A percentile compares a stretch with the other conserved stretches of the same genome.
Conservation (phyloP, 257 asterid species). For the Petunia secreta region DNA sequence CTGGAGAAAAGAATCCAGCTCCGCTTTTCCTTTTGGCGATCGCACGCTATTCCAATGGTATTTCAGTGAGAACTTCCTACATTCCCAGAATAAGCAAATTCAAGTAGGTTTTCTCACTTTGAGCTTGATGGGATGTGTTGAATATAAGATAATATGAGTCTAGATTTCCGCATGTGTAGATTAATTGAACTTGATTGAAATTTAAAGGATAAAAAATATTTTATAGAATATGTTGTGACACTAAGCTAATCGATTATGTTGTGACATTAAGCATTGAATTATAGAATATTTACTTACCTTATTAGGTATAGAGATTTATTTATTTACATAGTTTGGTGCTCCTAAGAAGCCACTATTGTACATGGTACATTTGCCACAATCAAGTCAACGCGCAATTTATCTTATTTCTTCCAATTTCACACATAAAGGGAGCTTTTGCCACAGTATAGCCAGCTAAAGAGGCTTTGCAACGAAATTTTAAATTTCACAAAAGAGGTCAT, state of each 20-base stretch:
- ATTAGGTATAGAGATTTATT: too few species aligned
- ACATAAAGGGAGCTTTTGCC: background rate
- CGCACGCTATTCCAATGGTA: background rate
- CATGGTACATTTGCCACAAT: background rate
- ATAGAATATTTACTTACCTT: background rate
- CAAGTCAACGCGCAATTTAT: background rate
- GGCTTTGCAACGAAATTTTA: background rate
- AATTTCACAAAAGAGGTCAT: background rate
- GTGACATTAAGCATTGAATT: background rate
- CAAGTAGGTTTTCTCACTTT: background rate
- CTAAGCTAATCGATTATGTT: too few species aligned
- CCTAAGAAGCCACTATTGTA: background rate
- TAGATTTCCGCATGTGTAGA: background rate
- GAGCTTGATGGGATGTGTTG: background rate
- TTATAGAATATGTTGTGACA: background rate
- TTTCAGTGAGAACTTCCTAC: background rate
- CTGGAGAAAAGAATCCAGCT: background rate
- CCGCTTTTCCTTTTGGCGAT: background rate
- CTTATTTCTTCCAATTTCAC: slow-evolving; percentile 20
- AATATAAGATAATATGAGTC: background rate
- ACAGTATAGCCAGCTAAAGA: slow-evolving; percentile 12
- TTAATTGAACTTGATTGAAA: background rate
- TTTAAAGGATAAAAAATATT: background rate
- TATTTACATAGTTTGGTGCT: background rate
- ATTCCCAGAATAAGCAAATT: background rate